Percentiles rank a stretch among this genome's conserved stretches.
Conservation (phyloP, 192 early-diverging fungal genomes). For the Dissophora ornata region DNA sequence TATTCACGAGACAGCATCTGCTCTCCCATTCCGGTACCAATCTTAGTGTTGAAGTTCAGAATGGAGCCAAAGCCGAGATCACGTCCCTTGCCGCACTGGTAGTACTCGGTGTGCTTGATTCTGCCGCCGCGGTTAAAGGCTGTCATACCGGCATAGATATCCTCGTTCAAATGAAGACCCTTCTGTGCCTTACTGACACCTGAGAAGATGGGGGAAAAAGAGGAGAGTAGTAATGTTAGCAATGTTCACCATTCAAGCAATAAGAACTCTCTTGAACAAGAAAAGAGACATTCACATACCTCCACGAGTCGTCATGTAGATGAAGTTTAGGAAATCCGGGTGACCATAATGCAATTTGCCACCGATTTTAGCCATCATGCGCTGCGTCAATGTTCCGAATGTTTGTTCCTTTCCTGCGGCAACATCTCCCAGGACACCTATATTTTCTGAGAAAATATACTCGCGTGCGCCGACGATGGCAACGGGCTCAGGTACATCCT, state of each 20-base stretch:
- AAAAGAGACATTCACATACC: slow-evolving; percentile 56
- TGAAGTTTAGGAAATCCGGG: slow-evolving; percentile 90
- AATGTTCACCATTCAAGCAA: neutral
- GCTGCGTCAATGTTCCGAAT: slow-evolving; percentile 86
- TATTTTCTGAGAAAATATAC: slow-evolving; percentile 88
- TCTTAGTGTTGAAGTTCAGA: slow-evolving; percentile 91
- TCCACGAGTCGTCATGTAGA: slow-evolving; percentile 89
- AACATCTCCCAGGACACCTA: slow-evolving; percentile 88
- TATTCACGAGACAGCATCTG: slow-evolving; percentile 95
- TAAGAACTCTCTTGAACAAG: neutral
- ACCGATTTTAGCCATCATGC: slow-evolving; percentile 87
- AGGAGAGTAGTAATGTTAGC: neutral
- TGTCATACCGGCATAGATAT: slow-evolving; percentile 94
- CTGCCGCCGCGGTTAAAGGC: slow-evolving; percentile 86
- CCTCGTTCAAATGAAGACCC: slow-evolving; percentile 91
- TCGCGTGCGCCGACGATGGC: slow-evolving; percentile 90
- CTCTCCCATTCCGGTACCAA: slow-evolving; percentile 93
- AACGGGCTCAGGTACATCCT: slow-evolving; percentile 69
- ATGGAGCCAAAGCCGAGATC: slow-evolving; percentile 91
- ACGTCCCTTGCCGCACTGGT: slow-evolving; percentile 91
- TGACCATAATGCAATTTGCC: slow-evolving; percentile 90
- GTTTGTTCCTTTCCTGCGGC: slow-evolving; percentile 91
- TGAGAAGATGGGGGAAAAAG: slow-evolving; percentile 1
- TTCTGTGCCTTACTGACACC: slow-evolving; percentile 90
- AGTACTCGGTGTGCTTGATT: slow-evolving; percentile 93